Evolutionary conservation across 106 monocot genomes (phyloP), one percentile per base, ranked within the genome.

Genomic region (Acanthochlamys bracteata): DNA sequence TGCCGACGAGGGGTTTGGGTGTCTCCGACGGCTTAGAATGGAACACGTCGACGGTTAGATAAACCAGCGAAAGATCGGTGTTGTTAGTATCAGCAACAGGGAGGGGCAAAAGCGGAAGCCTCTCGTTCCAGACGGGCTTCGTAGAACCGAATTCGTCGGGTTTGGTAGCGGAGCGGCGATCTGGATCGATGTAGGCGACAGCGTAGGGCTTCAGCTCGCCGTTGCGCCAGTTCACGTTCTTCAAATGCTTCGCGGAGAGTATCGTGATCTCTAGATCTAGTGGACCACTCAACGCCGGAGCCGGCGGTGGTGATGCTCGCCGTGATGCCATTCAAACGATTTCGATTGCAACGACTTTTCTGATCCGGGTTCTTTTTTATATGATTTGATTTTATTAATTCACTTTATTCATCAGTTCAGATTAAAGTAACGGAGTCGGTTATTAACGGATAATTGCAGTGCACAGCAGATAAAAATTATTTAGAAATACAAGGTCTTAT

Each of bases 181-280:
- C 82, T 40, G 88, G 78, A 16, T 85, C 78, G 67, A 96, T 70
- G 79, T 88, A 88, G 42, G 75, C 79, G 45, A 91, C 85, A 61
- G 83, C 90, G 74, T 91, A 98, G 75, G 96, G 88, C 68, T 88
- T 88, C 60, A 91, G 81, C 52, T 98, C 83, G 39, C 96, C 91
- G 72, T 69, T 68, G 25, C 88, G 79, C 96, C 91, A 98, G 77
- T 98, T 98, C 68, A 98, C 96, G 85, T 98, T 98, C 85, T 98
- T 98, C 19, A 98, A 83, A 78, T 91, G 91, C 79, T 91, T 98
- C 11, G 79, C 96, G 4, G 85, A 85, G 63, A 89, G 53, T 23
- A 93, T 66, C 20, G 83, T 85, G 58, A 89, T 53, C 68, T 89
- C 93, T 25, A 85, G 71, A 11, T 85, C 74, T 20, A 77, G 40